Base-by-base conservation (phyloP, 768 basidiomycete genomes). In the Phylloporus arenicola region DNA sequence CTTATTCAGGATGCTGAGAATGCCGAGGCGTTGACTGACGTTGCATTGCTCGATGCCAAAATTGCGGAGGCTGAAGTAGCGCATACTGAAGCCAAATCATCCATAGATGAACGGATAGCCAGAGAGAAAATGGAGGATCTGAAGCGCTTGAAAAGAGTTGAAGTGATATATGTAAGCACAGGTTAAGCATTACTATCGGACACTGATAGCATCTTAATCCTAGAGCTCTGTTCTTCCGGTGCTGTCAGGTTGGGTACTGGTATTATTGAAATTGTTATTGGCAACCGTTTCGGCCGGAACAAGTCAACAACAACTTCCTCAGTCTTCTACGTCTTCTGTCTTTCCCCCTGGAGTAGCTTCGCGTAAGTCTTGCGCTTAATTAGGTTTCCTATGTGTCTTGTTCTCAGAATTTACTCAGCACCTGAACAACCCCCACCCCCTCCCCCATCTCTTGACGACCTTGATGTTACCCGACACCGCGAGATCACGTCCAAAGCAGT, bases 401-500 rank as follows among this genome's bases (percentile, higher is more conserved):
- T 44, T 56, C 9, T 54, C 11, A 34, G 20, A 16, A 53, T 34
- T 46, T 29, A 40, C 54, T 40, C 58, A 79, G 84, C 82, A 5
- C 76, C 80, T 52, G 84, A 86, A 45, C 83, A 81, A 51, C 76
- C 78, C 4, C 75, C 80, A 11, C 70, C 75, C 1, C 80, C 81
- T 2, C 86, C 88, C 3, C 86, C 83, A 4, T 88, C 86, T 0
- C 70, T 92, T 12, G 93, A 97, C 52, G 95, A 99, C 58, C 82
- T 90, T 43, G 96, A 99, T 63, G 86, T 94, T 27, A 86, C 83
- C 22, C 82, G 96, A 11, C 95, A 98, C 70, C 88, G 95, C 34
- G 96, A 99, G 69, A 94, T 99, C 58, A 96, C 91, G 0, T 92
- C 91, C 11, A 99, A 99, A 67, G 93, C 93, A 0, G 91, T 96